A percentile compares a stretch with the other conserved stretches of the same genome.
These are phyloP conservation scores for Cicer cuneatum DNA, from an alignment of 306 rosid genomes.

Conservation along the genomic window DNA sequence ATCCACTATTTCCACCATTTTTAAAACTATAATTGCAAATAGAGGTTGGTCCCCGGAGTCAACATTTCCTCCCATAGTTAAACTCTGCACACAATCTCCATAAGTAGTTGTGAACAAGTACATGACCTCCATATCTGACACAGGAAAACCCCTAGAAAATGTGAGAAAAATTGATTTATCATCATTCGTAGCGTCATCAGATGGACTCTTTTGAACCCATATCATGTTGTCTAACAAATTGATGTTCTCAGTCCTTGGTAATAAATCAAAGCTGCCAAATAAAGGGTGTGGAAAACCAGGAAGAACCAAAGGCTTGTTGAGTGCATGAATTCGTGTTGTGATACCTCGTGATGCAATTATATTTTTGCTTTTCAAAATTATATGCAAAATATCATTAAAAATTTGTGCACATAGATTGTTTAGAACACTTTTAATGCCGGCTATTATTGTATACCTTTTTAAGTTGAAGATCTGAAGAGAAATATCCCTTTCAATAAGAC, in stretches of 20 bases:
- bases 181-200: constrained; percentile 44
- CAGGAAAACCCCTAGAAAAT: constrained; percentile 71
- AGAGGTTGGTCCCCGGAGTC: constrained; percentile 43
- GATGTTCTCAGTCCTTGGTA: background rate
- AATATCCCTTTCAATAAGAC: constrained; percentile 40
- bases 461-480: constrained; percentile 47
- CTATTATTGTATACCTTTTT: constrained; percentile 47
- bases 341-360: background rate
- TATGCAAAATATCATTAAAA: constrained; percentile 56
- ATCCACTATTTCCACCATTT: constrained; percentile 48
- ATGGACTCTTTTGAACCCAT: constrained; percentile 45
- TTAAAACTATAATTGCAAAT: constrained; percentile 61
- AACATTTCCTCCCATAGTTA: constrained; percentile 56
- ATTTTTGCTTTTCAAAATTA: constrained; percentile 1
- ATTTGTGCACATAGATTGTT: constrained; percentile 51
- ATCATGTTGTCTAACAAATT: constrained; percentile 39
- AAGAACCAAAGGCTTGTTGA: constrained; percentile 38
- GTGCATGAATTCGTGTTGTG: background rate
- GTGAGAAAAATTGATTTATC: constrained; percentile 70
- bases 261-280: constrained; percentile 52
- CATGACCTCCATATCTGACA: constrained; percentile 53
- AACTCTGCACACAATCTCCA: constrained; percentile 54
- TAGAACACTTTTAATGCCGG: constrained; percentile 55
- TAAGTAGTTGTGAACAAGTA: constrained; percentile 35
- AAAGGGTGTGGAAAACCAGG: constrained; percentile 71